phyloP scores from a whole-genome alignment of 345 rosid species.

The Turritis glabra region DNA sequence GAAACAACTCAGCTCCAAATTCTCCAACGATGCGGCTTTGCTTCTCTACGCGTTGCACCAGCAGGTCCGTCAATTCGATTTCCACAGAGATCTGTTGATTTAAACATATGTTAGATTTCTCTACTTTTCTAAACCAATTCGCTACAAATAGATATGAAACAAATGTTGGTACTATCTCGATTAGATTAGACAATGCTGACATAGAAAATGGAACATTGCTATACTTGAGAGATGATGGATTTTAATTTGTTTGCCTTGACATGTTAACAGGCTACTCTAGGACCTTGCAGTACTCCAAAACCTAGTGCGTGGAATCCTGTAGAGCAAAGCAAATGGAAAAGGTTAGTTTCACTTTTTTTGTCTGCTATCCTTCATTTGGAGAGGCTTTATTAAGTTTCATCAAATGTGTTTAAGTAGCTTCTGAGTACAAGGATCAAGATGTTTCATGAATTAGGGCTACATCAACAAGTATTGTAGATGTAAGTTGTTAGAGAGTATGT shows the following conservation, averaged over 20 bases:
- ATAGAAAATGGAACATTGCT: background rate
- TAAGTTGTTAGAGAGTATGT: background rate
- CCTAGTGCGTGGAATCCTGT: constrained; percentile 91
- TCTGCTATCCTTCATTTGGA: background rate
- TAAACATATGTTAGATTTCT: background rate
- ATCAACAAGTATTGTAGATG: background rate
- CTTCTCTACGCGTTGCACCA: constrained; percentile 79
- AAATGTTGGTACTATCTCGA: too few relatives aligned
- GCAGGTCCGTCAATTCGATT: constrained; percentile 50
- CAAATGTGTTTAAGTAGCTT: background rate
- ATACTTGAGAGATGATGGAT: background rate
- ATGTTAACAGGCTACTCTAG: constrained; percentile 70
- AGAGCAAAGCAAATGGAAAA: constrained; percentile 90
- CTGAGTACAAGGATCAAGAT: background rate
- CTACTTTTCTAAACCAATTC: too few relatives aligned
- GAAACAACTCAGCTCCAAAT: constrained; percentile 58
- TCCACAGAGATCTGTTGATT: constrained; percentile 8
- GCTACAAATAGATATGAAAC: background rate
- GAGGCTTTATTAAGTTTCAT: constrained; percentile 2
- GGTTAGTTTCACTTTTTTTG: constrained; percentile 45
- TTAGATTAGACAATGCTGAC: background rate
- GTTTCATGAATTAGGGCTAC: background rate
- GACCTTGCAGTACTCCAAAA: constrained; percentile 77
- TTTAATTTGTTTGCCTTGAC: background rate
- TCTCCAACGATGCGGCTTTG: constrained; percentile 69